These are phyloP conservation scores for Pleurozium schreberi DNA, from an alignment of 225 moss, liverwort and hornwort species.

Conservation along the genomic window DNA sequence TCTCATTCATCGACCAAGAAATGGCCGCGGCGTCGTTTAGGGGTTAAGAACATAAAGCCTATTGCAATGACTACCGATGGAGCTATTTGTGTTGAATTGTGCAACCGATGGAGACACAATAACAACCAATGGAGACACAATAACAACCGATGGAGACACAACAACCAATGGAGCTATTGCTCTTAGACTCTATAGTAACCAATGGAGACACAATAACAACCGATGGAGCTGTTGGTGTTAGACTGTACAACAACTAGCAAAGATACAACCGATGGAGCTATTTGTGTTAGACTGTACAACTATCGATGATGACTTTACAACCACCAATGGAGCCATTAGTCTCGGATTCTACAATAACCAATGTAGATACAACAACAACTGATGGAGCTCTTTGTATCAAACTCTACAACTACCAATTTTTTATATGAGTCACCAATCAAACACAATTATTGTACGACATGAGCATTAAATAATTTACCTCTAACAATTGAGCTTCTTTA, in stretches of 20 bases:
- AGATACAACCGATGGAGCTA: too few species aligned
- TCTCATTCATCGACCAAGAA: too few species aligned
- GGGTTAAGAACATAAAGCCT: fast-evolving
- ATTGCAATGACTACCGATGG: fast-evolving
- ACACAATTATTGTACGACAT: neutral
- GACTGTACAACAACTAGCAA: neutral
- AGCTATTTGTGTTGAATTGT: neutral
- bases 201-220: neutral
- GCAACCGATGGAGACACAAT: too few species aligned
- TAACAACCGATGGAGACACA: too few species aligned
- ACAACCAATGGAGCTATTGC: too few species aligned
- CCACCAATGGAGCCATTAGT: neutral
- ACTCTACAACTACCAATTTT: too few species aligned
- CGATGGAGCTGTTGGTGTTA: neutral
- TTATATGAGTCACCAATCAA: neutral
- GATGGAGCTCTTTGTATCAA: neutral
- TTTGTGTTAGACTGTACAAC: neutral
- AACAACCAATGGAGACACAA: too few species aligned
- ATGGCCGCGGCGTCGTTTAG: too few species aligned
- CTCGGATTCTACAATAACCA: neutral
- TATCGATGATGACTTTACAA: too few species aligned
- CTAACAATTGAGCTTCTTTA: neutral
- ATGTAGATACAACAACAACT: neutral
- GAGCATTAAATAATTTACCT: neutral
- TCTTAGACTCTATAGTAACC: neutral